A percentile compares a stretch with the other conserved stretches of the same genome.
phyloP scores from a whole-genome alignment of 208 protist genomes.

The Trypanosoma theileri region DNA sequence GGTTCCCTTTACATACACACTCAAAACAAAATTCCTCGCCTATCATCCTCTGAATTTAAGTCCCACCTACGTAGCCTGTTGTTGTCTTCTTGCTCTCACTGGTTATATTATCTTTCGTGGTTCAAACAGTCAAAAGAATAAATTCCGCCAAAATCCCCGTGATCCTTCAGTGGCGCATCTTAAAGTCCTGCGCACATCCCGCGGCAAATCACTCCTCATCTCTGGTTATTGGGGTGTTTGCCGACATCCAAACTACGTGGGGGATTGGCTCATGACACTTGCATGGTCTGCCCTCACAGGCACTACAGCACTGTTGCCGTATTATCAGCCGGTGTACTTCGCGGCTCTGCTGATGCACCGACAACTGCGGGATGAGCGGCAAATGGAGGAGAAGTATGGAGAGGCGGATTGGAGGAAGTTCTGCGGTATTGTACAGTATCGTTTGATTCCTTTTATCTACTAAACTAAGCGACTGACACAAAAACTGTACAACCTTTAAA shows the following conservation, averaged over 20 bases:
- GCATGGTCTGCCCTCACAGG: conserved; percentile 67
- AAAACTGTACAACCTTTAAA: too few species aligned
- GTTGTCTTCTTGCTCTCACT: conserved; percentile 34
- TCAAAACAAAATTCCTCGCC: conserved; percentile 92
- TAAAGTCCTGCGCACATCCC: conserved; percentile 79
- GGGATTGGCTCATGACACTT: conserved; percentile 92
- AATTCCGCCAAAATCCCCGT: conserved; percentile 74
- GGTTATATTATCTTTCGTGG: conserved; percentile 87
- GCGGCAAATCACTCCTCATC: conserved; percentile 86
- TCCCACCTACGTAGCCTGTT: conserved; percentile 42
- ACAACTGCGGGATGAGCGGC: conserved; percentile 91
- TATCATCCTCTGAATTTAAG: conserved; percentile 57
- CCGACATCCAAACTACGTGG: conserved; percentile 97
- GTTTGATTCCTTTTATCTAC: conserved; percentile 91
- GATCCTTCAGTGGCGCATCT: conserved; percentile 65
- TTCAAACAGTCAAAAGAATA: conserved; percentile 86
- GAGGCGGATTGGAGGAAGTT: conserved; percentile 90
- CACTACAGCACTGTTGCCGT: conserved; percentile 72
- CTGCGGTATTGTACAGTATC: conserved; percentile 82
- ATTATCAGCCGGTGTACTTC: conserved; percentile 96
- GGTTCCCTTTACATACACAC: conserved; percentile 95
- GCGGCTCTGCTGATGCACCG: conserved; percentile 92
- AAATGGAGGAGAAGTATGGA: conserved; percentile 93
- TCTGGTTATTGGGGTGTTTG: conserved; percentile 96
- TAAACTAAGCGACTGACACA: conserved; percentile 18